Percentiles rank a stretch among this genome's conserved stretches.
Evolutionary conservation across 192 early-diverging fungal species (phyloP).

Genomic region (Phycomyces nitens): DNA sequence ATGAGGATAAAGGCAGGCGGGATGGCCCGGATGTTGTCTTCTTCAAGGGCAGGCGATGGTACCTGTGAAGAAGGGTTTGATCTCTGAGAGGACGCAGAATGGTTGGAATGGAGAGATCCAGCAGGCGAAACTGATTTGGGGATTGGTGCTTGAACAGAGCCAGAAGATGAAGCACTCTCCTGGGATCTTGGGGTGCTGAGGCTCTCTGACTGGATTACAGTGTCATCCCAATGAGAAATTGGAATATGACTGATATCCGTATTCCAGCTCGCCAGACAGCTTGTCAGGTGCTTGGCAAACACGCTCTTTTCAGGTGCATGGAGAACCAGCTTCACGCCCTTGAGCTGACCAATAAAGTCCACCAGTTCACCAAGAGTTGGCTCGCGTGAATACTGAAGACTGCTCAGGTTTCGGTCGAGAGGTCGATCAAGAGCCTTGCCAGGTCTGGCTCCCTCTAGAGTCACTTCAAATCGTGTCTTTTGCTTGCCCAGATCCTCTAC

Average conservation of each 20-base stretch:
- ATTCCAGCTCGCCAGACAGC: constrained; percentile 51
- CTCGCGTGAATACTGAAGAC: constrained; percentile 40
- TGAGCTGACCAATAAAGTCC: constrained; percentile 37
- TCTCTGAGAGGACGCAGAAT: background rate
- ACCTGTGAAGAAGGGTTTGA: background rate
- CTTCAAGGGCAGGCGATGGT: constrained; percentile 30
- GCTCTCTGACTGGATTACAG: no score
- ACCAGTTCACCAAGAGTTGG: constrained; percentile 48
- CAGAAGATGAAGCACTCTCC: background rate
- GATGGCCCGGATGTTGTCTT: constrained; percentile 26
- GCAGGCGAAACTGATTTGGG: background rate
- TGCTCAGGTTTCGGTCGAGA: background rate
- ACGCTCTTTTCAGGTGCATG: constrained; percentile 46
- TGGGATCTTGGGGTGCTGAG: no score
- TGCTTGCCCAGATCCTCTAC: constrained; percentile 23
- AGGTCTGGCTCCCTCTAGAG: constrained; percentile 10
- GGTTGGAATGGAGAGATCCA: background rate
- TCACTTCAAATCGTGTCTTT: constrained; percentile 20
- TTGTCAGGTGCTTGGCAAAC: constrained; percentile 51
- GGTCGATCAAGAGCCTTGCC: background rate
- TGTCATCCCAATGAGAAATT: constrained; percentile 1
- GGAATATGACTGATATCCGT: constrained; percentile 47
- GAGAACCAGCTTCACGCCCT: constrained; percentile 44
- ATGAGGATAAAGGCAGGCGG: constrained; percentile 55
- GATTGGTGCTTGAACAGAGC: background rate